Evolutionary conservation across 2,329 filamentous ascomycete genomes (phyloP).

Genomic region (Penicillium sp.): DNA sequence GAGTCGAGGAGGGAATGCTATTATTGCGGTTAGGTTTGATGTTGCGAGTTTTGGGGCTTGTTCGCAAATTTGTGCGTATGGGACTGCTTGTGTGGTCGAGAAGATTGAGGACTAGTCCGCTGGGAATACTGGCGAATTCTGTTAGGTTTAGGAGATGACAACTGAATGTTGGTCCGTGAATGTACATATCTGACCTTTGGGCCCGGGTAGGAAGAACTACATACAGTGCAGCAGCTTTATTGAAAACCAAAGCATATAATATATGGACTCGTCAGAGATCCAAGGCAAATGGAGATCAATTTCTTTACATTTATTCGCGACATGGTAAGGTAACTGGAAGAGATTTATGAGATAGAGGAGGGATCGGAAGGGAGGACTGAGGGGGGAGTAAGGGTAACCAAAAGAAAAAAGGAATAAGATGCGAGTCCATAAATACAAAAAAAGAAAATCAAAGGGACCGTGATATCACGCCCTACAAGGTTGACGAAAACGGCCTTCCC

Average conservation of each 20-base stretch:
- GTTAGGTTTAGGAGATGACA: too few species aligned
- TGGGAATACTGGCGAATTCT: too few species aligned
- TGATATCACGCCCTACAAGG: slow-evolving; percentile 21
- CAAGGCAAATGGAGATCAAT: slow-evolving; percentile 23
- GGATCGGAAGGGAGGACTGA: slow-evolving; percentile 14
- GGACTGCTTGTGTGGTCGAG: slow-evolving; percentile 59
- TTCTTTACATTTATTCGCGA: slow-evolving; percentile 30
- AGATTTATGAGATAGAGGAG: slow-evolving; percentile 11
- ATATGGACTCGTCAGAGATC: slow-evolving; percentile 29
- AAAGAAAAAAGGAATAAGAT: slow-evolving; percentile 14
- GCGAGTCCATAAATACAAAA: slow-evolving; percentile 27
- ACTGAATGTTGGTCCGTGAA: too few species aligned
- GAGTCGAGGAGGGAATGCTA: slow-evolving; percentile 59
- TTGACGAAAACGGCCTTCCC: slow-evolving; percentile 12
- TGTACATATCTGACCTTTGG: too few species aligned
- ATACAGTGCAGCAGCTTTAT: too few species aligned
- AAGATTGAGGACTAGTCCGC: slow-evolving; percentile 39
- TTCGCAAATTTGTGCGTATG: slow-evolving; percentile 61
- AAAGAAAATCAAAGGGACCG: slow-evolving; percentile 19
- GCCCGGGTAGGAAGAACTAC: too few species aligned
- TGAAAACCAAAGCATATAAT: background rate
- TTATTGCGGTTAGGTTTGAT: slow-evolving; percentile 62
- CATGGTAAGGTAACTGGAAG: slow-evolving; percentile 16
- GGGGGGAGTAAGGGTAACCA: slow-evolving; percentile 17
- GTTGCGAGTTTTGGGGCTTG: slow-evolving; percentile 56